A percentile compares a stretch with the other conserved stretches of the same genome.
Evolutionary conservation across 208 protist species (phyloP).

Genomic region (Tritrichomonas foetus): DNA sequence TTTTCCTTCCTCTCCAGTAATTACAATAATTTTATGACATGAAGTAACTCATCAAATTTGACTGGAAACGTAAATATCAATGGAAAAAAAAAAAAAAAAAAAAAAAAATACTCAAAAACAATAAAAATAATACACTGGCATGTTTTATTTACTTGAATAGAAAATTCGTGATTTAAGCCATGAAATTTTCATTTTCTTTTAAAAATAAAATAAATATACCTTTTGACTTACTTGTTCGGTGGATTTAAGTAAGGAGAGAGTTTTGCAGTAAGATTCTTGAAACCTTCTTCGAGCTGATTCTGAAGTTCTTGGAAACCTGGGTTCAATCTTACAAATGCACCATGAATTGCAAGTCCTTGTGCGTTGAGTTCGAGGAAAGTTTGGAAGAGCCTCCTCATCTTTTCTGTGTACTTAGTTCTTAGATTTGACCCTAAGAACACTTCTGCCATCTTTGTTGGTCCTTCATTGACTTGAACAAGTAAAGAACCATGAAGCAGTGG

Average conservation of each 20-base stretch:
- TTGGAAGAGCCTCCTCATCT: background rate
- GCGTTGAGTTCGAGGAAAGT: background rate
- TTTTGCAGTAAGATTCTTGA: background rate
- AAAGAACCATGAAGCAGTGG: slow-evolving; percentile 28
- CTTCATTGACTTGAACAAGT: background rate
- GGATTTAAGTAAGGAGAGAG: background rate
- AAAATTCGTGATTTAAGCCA: too few relatives aligned
- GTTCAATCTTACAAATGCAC: background rate
- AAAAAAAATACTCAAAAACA: too few relatives aligned
- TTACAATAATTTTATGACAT: too few relatives aligned
- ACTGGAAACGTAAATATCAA: too few relatives aligned
- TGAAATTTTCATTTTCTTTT: too few relatives aligned
- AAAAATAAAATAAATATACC: too few relatives aligned
- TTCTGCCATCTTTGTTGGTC: slow-evolving; percentile 14
- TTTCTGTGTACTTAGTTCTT: background rate
- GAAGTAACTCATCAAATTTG: too few relatives aligned
- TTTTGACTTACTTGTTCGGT: background rate
- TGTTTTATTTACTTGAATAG: too few relatives aligned
- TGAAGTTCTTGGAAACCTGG: background rate
- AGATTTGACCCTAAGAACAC: background rate
- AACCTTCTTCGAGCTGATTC: background rate
- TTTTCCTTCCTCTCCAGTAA: too few relatives aligned
- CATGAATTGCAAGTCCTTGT: background rate
- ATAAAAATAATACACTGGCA: too few relatives aligned
- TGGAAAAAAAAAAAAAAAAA: too few relatives aligned